A percentile compares a stretch with the other conserved stretches of the same genome.
phyloP scores from a whole-genome alignment of 1,284 basidiomycete genomes.

The Leccinum variabile region DNA sequence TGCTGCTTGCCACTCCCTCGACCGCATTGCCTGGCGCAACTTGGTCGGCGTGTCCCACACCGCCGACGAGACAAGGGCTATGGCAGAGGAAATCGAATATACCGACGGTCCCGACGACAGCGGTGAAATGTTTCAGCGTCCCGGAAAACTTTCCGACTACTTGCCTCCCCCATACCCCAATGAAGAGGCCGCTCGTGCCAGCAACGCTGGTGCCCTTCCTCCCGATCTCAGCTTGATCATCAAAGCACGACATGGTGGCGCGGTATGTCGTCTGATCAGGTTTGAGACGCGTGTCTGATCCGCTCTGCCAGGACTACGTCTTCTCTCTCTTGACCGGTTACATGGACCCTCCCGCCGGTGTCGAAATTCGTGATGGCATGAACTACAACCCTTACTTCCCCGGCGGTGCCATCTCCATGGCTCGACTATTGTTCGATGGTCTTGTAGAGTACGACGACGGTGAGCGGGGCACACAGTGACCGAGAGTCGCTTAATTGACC shows the following conservation, averaged over 20 bases:
- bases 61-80: constrained; percentile 85
- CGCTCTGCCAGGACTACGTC: constrained; percentile 85
- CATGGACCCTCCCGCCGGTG: constrained; percentile 94
- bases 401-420: constrained; percentile 98
- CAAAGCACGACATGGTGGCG: constrained; percentile 97
- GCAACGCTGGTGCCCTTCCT: constrained; percentile 93
- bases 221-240: constrained; percentile 97
- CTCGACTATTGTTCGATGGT: constrained; percentile 93
- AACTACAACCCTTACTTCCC: constrained; percentile 99
- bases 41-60: constrained; percentile 98
- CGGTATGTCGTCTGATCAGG: constrained; percentile 48
- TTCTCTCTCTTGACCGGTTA: constrained; percentile 98
- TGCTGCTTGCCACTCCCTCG: constrained; percentile 97
- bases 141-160: constrained; percentile 97
- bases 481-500: constrained; percentile 4
- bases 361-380: constrained; percentile 95
- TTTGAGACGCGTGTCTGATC: constrained; percentile 10
- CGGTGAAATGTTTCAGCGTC: constrained; percentile 98
- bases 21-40: constrained; percentile 99
- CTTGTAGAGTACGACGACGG: constrained; percentile 95
- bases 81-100: constrained; percentile 98
- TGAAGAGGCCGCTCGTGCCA: constrained; percentile 94
- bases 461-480: constrained; percentile 32
- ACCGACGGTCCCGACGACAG: constrained; percentile 93
- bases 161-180: constrained; percentile 96